Percentiles rank a stretch among this genome's conserved stretches.
These are phyloP conservation scores for Citrus australasica DNA, from an alignment of 345 rosid species.

Conservation along the genomic window DNA sequence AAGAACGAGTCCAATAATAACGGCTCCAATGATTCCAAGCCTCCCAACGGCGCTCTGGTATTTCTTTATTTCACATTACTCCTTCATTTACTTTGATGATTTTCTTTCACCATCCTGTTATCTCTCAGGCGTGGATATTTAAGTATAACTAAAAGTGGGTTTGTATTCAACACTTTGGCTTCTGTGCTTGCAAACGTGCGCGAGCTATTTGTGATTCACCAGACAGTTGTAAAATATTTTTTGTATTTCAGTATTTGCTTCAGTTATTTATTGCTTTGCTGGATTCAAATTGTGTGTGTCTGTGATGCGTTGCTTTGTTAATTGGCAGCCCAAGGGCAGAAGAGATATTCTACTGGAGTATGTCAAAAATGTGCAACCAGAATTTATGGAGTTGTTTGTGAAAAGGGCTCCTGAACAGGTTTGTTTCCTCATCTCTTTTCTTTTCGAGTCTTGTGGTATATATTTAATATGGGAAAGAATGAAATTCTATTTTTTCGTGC, in stretches of 20 bases:
- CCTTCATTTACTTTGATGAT: background rate
- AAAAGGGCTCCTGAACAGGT: slow-evolving; percentile 92
- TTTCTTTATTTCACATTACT: background rate
- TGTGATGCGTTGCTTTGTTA: background rate
- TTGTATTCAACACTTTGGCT: background rate
- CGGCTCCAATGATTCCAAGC: slow-evolving; percentile 52
- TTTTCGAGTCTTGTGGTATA: background rate
- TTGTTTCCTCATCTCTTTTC: slow-evolving; percentile 5
- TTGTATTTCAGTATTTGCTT: background rate
- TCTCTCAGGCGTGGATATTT: background rate
- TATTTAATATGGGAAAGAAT: background rate
- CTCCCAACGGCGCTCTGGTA: slow-evolving; percentile 73
- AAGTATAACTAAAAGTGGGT: too few species aligned
- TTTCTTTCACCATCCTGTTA: background rate
- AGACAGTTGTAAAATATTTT: background rate
- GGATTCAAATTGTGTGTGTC: background rate
- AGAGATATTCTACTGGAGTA: slow-evolving; percentile 87
- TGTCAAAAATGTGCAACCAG: slow-evolving; percentile 93
- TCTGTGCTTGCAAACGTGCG: background rate
- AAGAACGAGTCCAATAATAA: slow-evolving; percentile 33
- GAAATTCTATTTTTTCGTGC: background rate
- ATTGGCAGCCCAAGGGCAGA: slow-evolving; percentile 58
- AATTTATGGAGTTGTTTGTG: slow-evolving; percentile 88
- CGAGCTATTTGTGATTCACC: background rate
- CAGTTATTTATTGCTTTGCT: background rate